These are phyloP conservation scores for Annona cherimola DNA, from an alignment of 164 flowering plant genomes.

Conservation along the genomic window DNA sequence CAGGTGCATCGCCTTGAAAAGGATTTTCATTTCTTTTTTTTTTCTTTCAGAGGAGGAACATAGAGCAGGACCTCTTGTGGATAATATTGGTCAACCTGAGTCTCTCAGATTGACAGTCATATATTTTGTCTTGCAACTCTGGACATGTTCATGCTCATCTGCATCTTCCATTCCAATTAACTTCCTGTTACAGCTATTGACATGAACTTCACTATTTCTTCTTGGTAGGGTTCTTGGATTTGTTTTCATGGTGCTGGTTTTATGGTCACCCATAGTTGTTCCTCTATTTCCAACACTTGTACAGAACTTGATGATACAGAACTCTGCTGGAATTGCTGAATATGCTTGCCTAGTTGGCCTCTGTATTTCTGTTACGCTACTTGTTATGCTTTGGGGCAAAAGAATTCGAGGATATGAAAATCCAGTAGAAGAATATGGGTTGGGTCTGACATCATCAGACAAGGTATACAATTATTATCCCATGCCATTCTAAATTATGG, in stretches of 20 bases:
- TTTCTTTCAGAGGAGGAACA: not conserved
- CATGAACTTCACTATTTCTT: slow-evolving; percentile 4
- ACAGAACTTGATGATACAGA: slow-evolving; percentile 63
- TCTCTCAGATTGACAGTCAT: not conserved
- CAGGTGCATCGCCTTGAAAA: too few relatives aligned
- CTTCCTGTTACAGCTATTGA: not conserved
- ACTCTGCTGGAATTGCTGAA: slow-evolving; percentile 50
- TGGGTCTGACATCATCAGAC: slow-evolving; percentile 47
- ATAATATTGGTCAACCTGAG: not conserved
- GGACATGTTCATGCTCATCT: not conserved
- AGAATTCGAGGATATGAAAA: slow-evolving; percentile 69
- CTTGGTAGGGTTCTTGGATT: slow-evolving; percentile 62
- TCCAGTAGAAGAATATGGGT: slow-evolving; percentile 70
- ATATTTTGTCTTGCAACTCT: not conserved
- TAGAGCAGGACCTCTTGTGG: not conserved
- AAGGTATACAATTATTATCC: slow-evolving; percentile 38
- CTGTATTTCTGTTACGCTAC: slow-evolving; percentile 56
- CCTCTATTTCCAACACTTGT: slow-evolving; percentile 83
- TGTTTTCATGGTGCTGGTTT: slow-evolving; percentile 70
- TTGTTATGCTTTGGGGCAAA: slow-evolving; percentile 77
- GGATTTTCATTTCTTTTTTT: too few relatives aligned
- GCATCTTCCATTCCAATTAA: not conserved
- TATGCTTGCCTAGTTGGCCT: slow-evolving; percentile 68
- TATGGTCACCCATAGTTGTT: slow-evolving; percentile 87
- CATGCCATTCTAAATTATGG: not conserved